Percentiles rank a stretch among this genome's conserved stretches.
These are phyloP conservation scores for Fonsecaea nubica DNA, from an alignment of 2,329 filamentous ascomycete genomes.

Conservation along the genomic window DNA sequence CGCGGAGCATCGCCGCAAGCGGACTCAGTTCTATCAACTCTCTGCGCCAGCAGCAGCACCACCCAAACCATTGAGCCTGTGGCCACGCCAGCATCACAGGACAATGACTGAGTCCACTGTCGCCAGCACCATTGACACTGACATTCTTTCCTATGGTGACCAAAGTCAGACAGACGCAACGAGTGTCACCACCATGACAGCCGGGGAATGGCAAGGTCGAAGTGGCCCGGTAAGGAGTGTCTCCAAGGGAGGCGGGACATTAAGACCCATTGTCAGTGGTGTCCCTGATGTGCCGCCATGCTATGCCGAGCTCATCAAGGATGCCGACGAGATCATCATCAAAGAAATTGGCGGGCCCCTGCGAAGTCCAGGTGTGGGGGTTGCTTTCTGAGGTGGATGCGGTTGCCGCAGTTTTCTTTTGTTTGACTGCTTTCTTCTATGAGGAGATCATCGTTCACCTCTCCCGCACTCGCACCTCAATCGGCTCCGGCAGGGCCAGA, in stretches of 20 bases:
- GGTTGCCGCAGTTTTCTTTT: conserved; percentile 13
- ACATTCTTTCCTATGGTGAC: conserved; percentile 33
- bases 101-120: conserved; percentile 39
- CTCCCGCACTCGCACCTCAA: not conserved
- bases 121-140: conserved; percentile 36
- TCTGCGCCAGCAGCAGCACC: conserved; percentile 31
- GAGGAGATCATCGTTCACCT: not conserved
- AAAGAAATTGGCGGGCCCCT: conserved; percentile 36
- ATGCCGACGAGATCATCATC: conserved; percentile 23
- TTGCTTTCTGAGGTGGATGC: conserved; percentile 32
- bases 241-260: conserved; percentile 18
- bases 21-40: conserved; percentile 39
- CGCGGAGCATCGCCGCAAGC: conserved; percentile 38
- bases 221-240: conserved; percentile 32
- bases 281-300: conserved; percentile 29
- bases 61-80: conserved; percentile 30
- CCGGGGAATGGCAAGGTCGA: conserved; percentile 29
- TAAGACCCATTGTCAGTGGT: conserved; percentile 33
- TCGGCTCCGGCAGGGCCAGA: conserved; percentile 7
- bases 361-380: conserved; percentile 36
- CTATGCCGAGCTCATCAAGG: conserved; percentile 30
- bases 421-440: conserved; percentile 23
- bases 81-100: conserved; percentile 31
- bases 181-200: conserved; percentile 29
- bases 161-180: conserved; percentile 35